Conservation (phyloP, 345 rosid species). For the Populus pruinosa region DNA sequence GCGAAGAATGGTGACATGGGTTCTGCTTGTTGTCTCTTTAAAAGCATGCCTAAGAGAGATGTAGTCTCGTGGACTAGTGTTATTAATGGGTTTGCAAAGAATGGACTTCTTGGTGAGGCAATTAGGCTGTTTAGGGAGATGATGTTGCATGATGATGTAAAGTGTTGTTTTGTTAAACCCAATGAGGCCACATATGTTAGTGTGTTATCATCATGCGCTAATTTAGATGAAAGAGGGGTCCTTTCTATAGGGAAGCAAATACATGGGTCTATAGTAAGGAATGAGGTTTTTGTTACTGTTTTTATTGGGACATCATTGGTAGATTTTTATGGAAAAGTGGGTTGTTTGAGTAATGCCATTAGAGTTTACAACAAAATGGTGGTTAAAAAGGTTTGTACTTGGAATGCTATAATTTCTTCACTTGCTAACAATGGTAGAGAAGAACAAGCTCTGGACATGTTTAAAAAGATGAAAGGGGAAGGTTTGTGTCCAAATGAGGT, state of each 20-base stretch:
- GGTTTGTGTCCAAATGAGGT: constrained; percentile 53
- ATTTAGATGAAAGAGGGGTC: constrained; percentile 41
- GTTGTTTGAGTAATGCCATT: constrained; percentile 34
- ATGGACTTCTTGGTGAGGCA: constrained; percentile 40
- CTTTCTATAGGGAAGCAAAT: constrained; percentile 54
- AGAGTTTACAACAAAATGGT: constrained; percentile 35
- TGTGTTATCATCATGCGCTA: constrained; percentile 59
- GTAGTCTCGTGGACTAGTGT: constrained; percentile 74
- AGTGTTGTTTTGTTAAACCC: constrained; percentile 29
- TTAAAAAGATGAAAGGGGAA: constrained; percentile 47
- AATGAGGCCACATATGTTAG: constrained; percentile 69
- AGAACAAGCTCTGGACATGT: constrained; percentile 47
- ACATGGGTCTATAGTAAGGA: constrained; percentile 51
- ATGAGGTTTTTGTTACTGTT: constrained; percentile 31
- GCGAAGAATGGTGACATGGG: constrained; percentile 52
- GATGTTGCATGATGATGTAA: constrained; percentile 27
- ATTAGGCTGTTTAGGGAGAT: constrained; percentile 42
- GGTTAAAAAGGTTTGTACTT: constrained; percentile 44
- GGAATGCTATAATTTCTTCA: constrained; percentile 70
- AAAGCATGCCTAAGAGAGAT: constrained; percentile 46
- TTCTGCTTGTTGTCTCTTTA: constrained; percentile 46
- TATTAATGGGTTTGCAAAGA: constrained; percentile 55
- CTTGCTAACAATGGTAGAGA: constrained; percentile 55
- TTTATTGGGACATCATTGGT: constrained; percentile 54
- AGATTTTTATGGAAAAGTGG: constrained; percentile 63